Conservation (phyloP, 2,329 filamentous ascomycete genomes). For the Curvularia lunata region DNA sequence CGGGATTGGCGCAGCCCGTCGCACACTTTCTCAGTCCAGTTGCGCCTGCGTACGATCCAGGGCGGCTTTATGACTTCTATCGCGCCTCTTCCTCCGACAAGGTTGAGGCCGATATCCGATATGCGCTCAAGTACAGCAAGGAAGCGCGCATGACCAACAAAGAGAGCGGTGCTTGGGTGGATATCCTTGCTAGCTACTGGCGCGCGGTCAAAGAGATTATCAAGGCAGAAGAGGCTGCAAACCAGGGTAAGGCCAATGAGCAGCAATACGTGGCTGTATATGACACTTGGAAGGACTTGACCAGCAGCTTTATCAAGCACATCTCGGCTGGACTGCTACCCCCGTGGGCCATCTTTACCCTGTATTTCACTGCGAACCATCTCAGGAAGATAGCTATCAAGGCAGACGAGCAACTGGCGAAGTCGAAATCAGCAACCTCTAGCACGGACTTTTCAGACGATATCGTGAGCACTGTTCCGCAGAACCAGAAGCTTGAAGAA, state of each 20-base stretch:
- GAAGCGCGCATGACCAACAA: conserved; percentile 64
- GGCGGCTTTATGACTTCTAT: conserved; percentile 72
- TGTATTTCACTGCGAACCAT: conserved; percentile 88
- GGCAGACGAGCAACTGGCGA: conserved; percentile 75
- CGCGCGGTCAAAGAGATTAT: conserved; percentile 78
- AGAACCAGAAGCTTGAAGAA: conserved; percentile 87
- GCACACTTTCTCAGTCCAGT: conserved; percentile 77
- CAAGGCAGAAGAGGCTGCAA: conserved; percentile 64
- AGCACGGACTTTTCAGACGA: conserved; percentile 74
- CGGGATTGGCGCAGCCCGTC: conserved; percentile 72
- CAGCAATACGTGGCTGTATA: conserved; percentile 85
- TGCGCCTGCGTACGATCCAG: conserved; percentile 65
- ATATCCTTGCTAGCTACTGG: conserved; percentile 85
- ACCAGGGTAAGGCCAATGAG: conserved; percentile 50
- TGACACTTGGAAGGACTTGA: conserved; percentile 85
- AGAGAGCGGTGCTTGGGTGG: conserved; percentile 82
- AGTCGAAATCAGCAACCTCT: conserved; percentile 56
- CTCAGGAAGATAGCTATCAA: conserved; percentile 87
- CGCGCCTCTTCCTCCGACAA: conserved; percentile 71
- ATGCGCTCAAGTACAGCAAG: conserved; percentile 70
- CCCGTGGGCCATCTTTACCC: conserved; percentile 89
- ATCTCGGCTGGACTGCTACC: conserved; percentile 79
- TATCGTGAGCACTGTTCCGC: conserved; percentile 67
- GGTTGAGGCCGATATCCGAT: conserved; percentile 72
- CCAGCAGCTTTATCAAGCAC: conserved; percentile 76